Base-by-base conservation (phyloP, 2,329 filamentous ascomycete species). In the Alternaria atra region DNA sequence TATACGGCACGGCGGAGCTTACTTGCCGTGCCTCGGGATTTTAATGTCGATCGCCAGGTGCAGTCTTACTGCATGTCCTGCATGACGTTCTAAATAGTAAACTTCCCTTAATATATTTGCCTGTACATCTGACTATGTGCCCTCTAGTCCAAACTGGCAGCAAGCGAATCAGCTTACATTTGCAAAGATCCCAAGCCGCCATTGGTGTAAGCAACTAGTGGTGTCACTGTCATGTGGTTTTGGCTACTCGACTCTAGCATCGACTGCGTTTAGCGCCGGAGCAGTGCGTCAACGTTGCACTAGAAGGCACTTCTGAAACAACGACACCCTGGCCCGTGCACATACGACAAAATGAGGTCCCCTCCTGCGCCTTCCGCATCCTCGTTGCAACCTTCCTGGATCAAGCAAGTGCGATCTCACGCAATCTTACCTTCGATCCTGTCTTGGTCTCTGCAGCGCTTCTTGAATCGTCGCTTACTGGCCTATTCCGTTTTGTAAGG, bases 231-330 rank as follows among this genome's bases (percentile, higher is more conserved):
- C 30, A 46, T 23, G 30, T 29, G 57, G 25, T 34, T 32, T 34
- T 46, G 34, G 39, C 46, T 35, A 35, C 32, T 50, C 32, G 32
- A 8, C 13, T 34, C 32, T 50, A 35, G 32, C 32, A 50, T n/a
- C 30, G 3, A 50, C 35, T 52, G 58, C 42, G 48, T 56, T 37
- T 61, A 57, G 58, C 54, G 58, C 54, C 54, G 48, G 58, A 52
- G 48, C 37, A 20, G 20, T 20, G 20, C 20, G 20, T 20, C 48
- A 37, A 53, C 53, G 58, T 48, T 52, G 44, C 54, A 52, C 60
- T 48, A 60, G 42, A 48, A 15, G 42, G 35, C 44, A 27, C 52
- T 42, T 55, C 60, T 63, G 60, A 63, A 63, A 63, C 60, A 55
- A 43, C 52, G 42, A 52, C 35, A 39, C 32, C 32, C 32, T 43